These are phyloP conservation scores for Leonotis leonurus DNA, from an alignment of 257 asterid species.

Conservation along the genomic window DNA sequence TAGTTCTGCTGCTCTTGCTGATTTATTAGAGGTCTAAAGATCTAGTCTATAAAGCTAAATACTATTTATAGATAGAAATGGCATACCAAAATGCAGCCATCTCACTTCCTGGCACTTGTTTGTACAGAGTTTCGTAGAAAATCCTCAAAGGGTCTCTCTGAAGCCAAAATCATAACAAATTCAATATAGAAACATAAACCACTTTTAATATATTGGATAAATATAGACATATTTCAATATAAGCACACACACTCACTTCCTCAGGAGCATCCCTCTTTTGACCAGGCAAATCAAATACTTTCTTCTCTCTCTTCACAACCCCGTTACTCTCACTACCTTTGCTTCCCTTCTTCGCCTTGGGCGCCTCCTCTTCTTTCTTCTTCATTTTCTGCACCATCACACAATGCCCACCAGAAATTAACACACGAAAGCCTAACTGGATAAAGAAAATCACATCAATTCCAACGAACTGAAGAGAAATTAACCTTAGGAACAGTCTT, in stretches of 20 bases:
- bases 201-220: background rate
- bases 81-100: conserved; percentile 84
- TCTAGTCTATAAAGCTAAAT: background rate
- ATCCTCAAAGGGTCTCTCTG: conserved; percentile 86
- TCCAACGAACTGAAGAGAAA: background rate
- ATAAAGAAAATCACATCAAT: background rate
- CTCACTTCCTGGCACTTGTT: conserved; percentile 78
- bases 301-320: conserved; percentile 52
- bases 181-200: background rate
- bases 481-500: conserved; percentile 23
- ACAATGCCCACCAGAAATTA: conserved; percentile 9
- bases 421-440: background rate
- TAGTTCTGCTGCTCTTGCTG: background rate
- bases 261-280: conserved; percentile 82
- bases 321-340: conserved; percentile 26
- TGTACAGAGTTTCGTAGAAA: conserved; percentile 62
- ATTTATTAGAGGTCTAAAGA: background rate
- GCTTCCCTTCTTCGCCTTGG: conserved; percentile 29
- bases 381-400: conserved; percentile 22
- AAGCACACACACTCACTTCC: conserved; percentile 37
- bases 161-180: conserved; percentile 10
- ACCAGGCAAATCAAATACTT: conserved; percentile 75
- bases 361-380: conserved; percentile 23
- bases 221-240: background rate
- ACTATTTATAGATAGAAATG: background rate